These are phyloP conservation scores for Colletotrichum melonis DNA, from an alignment of 2,329 filamentous ascomycete species.

Conservation along the genomic window DNA sequence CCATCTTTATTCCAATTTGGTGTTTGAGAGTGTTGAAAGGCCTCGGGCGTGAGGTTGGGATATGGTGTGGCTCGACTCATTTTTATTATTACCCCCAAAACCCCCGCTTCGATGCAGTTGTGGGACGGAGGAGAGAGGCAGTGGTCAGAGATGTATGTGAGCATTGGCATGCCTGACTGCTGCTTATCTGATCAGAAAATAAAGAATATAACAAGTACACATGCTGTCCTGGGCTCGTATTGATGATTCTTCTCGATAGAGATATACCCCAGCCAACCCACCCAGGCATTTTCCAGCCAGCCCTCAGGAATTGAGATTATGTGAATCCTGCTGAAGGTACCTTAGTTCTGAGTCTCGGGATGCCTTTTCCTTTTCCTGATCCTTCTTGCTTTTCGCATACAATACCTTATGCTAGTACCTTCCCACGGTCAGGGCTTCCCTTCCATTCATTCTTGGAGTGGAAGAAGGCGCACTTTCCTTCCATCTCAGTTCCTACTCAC, in stretches of 20 bases:
- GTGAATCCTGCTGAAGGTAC: no score
- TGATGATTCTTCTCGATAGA: background rate
- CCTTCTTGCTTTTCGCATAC: no score
- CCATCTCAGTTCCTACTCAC: no score
- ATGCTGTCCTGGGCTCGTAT: background rate
- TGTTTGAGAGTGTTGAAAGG: conserved; percentile 21
- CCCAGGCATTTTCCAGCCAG: no score
- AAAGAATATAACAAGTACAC: background rate
- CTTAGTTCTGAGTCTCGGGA: no score
- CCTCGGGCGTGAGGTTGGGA: background rate
- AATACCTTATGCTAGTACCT: no score
- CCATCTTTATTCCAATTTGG: conserved; percentile 1
- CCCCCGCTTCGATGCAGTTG: background rate
- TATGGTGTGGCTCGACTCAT: conserved; percentile 3
- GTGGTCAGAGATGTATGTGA: background rate
- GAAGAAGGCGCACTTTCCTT: no score
- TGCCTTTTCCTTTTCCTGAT: no score
- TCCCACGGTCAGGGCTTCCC: no score
- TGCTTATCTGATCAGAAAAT: background rate
- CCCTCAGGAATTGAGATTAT: no score
- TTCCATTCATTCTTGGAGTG: no score
- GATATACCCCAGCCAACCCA: no score
- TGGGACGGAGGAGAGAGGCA: background rate
- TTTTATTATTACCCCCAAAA: background rate
- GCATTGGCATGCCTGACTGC: background rate